Evolutionary conservation across 257 asterid genomes (phyloP).

Genomic region (Primulina tabacum): DNA sequence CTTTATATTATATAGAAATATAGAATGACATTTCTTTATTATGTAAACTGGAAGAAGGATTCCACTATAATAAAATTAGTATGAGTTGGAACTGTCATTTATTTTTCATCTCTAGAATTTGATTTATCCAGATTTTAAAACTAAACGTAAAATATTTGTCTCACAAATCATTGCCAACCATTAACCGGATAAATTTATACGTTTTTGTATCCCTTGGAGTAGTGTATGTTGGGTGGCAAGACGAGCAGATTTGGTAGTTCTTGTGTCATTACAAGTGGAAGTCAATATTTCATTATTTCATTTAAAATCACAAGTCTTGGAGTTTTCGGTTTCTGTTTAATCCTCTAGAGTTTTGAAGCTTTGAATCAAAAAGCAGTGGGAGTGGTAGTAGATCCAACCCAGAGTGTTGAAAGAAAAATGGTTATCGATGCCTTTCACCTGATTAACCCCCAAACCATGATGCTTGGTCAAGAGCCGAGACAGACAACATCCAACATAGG

Average conservation of each 20-base stretch:
- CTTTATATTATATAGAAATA: background rate
- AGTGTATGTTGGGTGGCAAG: background rate
- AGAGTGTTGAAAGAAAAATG: constrained; percentile 98
- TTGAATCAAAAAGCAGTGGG: constrained; percentile 95
- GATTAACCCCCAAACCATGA: constrained; percentile 97
- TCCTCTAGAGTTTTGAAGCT: constrained; percentile 93
- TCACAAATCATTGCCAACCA: background rate
- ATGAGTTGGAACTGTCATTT: too few species aligned
- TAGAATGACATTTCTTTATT: background rate
- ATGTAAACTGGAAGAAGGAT: background rate
- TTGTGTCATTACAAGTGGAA: background rate
- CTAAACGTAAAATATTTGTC: background rate
- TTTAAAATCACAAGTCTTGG: background rate
- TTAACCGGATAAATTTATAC: too few species aligned
- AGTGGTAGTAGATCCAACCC: constrained; percentile 97
- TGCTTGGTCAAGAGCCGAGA: constrained; percentile 99
- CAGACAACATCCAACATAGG: constrained; percentile 98
- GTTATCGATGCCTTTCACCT: constrained; percentile 98
- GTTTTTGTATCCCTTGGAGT: background rate
- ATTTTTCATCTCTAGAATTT: background rate
- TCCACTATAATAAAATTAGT: too few species aligned
- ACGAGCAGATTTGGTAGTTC: background rate
- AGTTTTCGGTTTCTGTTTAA: constrained; percentile 22
- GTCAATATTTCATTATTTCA: constrained; percentile 5
- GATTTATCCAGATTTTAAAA: background rate